Base-by-base conservation (phyloP, 305 asterid genomes). In the Plantago rigida region DNA sequence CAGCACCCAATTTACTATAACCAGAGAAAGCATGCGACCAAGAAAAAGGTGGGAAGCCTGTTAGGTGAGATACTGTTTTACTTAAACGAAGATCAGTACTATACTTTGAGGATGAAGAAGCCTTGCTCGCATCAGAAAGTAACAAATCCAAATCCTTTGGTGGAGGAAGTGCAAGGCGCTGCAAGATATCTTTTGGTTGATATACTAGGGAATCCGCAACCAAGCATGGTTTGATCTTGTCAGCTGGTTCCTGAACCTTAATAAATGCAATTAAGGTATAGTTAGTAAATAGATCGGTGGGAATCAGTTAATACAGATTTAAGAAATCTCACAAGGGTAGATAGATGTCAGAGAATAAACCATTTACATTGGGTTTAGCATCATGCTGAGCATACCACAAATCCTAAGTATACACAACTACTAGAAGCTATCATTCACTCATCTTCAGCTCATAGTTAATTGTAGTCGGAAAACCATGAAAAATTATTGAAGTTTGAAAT, bases 21-120 rank as follows among this genome's bases (percentile, higher is more conserved):
- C 89, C 94, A 31, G 87, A 75, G 60, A 79, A 79, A 53, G 85
- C 69, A 63, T 83, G 82, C 13, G 99, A 93, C 97, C 97, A 93
- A 51, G 95, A 75, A 72, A 93, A 93, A 70, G 97, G 89, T 24
- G 94, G 95, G 78, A 89, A 73, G 59, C 99, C 96, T 75, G 73
- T 72, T 74, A 87, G 78, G 50, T 82, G 79, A 64, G 81, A 58
- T 51, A 65, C 68, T 39, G 78, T 47, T 78, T 81, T 93, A 62
- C 84, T 84, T 65, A 64, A 36, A 60, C 92, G 96, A 51, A 81
- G 73, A 72, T 93, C 97, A 41, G 73, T 59, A 63, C 62, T 64
- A 58, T 54, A 77, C 78, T 81, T 84, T 36, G 88, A 75, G 60
- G 82, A 67, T 49, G 77, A 66, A 47, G 79, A 64, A 67, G 82